Percentiles rank a stretch among this genome's conserved stretches.
Evolutionary conservation across 176 grass and related monocot species (phyloP).

Genomic region (Triticum urartu): DNA sequence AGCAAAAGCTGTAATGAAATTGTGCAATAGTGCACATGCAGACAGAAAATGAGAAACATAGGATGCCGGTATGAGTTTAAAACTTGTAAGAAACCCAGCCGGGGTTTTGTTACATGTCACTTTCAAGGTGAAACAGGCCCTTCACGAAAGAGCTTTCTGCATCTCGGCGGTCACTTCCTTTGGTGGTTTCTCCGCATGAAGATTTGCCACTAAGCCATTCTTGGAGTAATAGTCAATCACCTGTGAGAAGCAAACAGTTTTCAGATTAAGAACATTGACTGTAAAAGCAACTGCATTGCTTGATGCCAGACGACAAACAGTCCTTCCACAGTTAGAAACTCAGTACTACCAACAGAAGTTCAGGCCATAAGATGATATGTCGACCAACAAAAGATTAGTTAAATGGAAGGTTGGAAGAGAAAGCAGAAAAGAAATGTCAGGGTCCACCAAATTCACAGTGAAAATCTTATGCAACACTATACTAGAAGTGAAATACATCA

Average conservation of each 20-base stretch:
- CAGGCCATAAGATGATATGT: background rate
- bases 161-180: slow-evolving; percentile 71
- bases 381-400: background rate
- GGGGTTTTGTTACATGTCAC: slow-evolving; percentile 32
- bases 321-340: background rate
- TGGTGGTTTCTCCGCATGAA: slow-evolving; percentile 83
- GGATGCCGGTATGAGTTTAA: slow-evolving; percentile 33
- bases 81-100: slow-evolving; percentile 24
- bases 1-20: slow-evolving; percentile 36
- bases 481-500: background rate
- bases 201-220: slow-evolving; percentile 67
- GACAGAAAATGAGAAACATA: slow-evolving; percentile 29
- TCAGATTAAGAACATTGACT: slow-evolving; percentile 12
- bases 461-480: background rate
- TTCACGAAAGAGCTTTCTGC: slow-evolving; percentile 76
- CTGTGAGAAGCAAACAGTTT: slow-evolving; percentile 35
- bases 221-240: slow-evolving; percentile 90
- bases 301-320: background rate
- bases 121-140: slow-evolving; percentile 1
- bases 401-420: background rate
- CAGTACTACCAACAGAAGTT: too few relatives aligned
- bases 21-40: background rate
- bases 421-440: background rate
- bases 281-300: background rate
- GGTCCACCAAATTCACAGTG: background rate